A percentile compares a stretch with the other conserved stretches of the same genome.
Conservation (phyloP, 805 yeast genomes). For the Schwanniomyces polymorphus region DNA sequence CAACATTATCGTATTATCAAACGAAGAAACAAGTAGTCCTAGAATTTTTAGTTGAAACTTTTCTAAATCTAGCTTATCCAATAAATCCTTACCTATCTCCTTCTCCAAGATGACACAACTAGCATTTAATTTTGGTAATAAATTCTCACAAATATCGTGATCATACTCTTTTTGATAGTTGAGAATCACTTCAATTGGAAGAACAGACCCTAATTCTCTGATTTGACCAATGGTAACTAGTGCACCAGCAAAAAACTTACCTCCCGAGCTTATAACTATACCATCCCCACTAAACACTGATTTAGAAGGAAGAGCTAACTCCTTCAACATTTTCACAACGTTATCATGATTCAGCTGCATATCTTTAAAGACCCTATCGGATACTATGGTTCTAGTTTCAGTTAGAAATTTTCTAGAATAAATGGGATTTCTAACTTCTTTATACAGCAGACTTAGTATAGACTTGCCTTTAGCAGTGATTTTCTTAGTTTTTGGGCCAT, state of each 20-base stretch:
- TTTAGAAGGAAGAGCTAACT: constrained; percentile 22
- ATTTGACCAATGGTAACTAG: constrained; percentile 28
- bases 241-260: constrained; percentile 25
- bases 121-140: constrained; percentile 24
- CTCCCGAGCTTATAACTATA: constrained; percentile 32
- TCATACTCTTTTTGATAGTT: constrained; percentile 23
- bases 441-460: constrained; percentile 8
- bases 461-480: constrained; percentile 9
- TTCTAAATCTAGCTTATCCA: constrained; percentile 7
- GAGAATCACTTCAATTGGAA: constrained; percentile 36
- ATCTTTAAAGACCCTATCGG: constrained; percentile 16
- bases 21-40: constrained; percentile 32
- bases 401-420: constrained; percentile 4
- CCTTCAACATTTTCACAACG: constrained; percentile 23
- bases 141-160: constrained; percentile 23
- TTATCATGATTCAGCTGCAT: constrained; percentile 25
- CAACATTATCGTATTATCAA: constrained; percentile 29
- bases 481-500: constrained; percentile 9
- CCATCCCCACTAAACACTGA: constrained; percentile 30
- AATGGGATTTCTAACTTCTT: constrained; percentile 4
- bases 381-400: constrained; percentile 8
- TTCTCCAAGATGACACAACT: constrained; percentile 25
- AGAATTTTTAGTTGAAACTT: constrained; percentile 30
- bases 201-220: constrained; percentile 28
- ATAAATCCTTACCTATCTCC: constrained; percentile 21